Evolutionary conservation across 2,329 filamentous ascomycete genomes (phyloP), one percentile per base, ranked within the genome.

Genomic region (Neonectria coccinea): DNA sequence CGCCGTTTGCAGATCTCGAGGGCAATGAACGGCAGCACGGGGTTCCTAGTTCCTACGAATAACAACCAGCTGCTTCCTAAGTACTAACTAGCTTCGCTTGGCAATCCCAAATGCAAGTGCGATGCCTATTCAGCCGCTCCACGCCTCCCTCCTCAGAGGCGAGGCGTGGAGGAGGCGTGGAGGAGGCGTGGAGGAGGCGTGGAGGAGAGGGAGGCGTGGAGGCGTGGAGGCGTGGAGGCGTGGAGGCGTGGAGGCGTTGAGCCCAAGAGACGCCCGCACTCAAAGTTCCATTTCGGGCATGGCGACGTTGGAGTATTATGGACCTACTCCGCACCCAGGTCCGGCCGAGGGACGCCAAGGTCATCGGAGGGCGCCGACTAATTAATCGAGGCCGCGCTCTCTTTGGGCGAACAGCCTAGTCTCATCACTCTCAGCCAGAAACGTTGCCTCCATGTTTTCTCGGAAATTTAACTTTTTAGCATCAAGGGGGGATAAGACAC

Each of bases 291-390:
- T 20, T 51, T 51, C n/a, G n/a, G 29, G 48, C 22, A 51, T 51
- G 27, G 48, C 48, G 48, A 51, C 48, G 48, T 51, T 51, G 48
- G 48, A 51, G 48, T 33, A 33, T 51, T 33, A 10, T 33, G 48
- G 48, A 27, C 11, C 48, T 33, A 9, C 48, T 51, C 27, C 29
- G 29, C 48, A 51, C 8, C 27, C n/a, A 51, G 29, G 5, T 18
- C n/a, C n/a, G 25, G 27, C 27, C 10, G 29, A 33, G 27, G 27
- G 18, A 20, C 48, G 48, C 48, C 29, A 16, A 20, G n/a, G 2
- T 11, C 25, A 33, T 36, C 48, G 29, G 48, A 51, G 48, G 48
- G 48, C 48, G 48, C 29, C 48, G 48, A 29, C n/a, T 18, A 33
- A 42, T 42, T 42, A 10, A 51, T 20, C 29, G 16, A 51, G 9